These are phyloP conservation scores for Phascolomyces articulosus DNA, from an alignment of 371 early-diverging fungal species.

Conservation along the genomic window DNA sequence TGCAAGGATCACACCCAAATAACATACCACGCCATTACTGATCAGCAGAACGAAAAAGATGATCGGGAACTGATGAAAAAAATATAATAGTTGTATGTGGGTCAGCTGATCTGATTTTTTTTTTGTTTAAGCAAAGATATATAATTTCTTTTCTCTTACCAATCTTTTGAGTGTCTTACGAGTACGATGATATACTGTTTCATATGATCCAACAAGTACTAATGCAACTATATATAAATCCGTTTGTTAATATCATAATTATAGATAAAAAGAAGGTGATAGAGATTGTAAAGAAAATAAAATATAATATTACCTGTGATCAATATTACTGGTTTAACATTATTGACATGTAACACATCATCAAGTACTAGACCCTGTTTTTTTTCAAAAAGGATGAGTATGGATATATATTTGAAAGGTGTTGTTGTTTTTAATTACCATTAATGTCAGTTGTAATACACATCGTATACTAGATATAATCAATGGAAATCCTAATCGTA, in stretches of 20 bases:
- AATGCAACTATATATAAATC: background rate
- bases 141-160: conserved; percentile 5
- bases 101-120: background rate
- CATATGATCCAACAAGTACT: conserved; percentile 15
- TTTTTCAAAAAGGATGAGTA: background rate
- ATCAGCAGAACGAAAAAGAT: conserved; percentile 49
- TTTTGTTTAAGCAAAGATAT: background rate
- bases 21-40: conserved; percentile 49
- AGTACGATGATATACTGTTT: conserved; percentile 14
- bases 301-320: conserved; percentile 12
- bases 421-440: conserved; percentile 1
- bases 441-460: conserved; percentile 11
- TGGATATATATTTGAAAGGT: background rate
- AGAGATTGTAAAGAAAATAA: too few relatives aligned
- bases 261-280: background rate
- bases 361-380: conserved; percentile 12
- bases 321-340: background rate
- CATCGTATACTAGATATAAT: conserved; percentile 17
- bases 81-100: background rate
- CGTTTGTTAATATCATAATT: background rate
- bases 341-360: conserved; percentile 9
- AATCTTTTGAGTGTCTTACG: conserved; percentile 5
- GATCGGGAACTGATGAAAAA: conserved; percentile 39
- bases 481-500: conserved; percentile 6
- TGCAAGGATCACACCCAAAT: conserved; percentile 64